Evolutionary conservation across 2,329 filamentous ascomycete genomes (phyloP).

Genomic region (Blumeria hordei): DNA sequence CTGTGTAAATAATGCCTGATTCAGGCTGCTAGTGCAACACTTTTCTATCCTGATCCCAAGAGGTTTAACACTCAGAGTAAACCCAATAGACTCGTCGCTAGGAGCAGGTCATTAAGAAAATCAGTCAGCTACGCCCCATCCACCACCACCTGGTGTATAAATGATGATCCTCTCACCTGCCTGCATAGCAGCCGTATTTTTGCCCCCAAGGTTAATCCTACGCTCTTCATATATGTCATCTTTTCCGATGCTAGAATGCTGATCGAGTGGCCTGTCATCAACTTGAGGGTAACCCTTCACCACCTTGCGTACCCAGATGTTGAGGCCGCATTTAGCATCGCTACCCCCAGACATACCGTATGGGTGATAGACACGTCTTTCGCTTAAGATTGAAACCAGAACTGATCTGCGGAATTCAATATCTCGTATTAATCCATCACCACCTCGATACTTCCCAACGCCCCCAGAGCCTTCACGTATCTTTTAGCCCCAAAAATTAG

Average conservation of each 20-base stretch:
- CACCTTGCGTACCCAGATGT: conserved; percentile 66
- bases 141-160: conserved; percentile 55
- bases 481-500: too few relatives aligned
- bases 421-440: too few relatives aligned
- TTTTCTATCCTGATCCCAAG: too few relatives aligned
- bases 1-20: too few relatives aligned
- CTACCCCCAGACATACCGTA: conserved; percentile 70
- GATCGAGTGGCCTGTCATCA: conserved; percentile 17
- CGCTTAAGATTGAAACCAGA: conserved; percentile 34
- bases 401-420: too few relatives aligned
- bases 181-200: conserved; percentile 58
- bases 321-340: conserved; percentile 55
- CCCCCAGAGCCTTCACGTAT: too few relatives aligned
- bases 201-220: conserved; percentile 49
- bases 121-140: conserved; percentile 29
- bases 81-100: too few relatives aligned
- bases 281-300: conserved; percentile 27
- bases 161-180: conserved; percentile 58
- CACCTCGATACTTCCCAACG: too few relatives aligned
- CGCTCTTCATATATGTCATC: conserved; percentile 27
- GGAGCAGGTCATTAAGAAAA: too few relatives aligned
- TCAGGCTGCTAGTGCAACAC: too few relatives aligned
- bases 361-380: conserved; percentile 50
- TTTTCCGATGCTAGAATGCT: conserved; percentile 6
- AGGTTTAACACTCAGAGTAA: too few relatives aligned